Base-by-base conservation (phyloP, 2,329 filamentous ascomycete genomes). In the Conoideocrella luteorostrata region DNA sequence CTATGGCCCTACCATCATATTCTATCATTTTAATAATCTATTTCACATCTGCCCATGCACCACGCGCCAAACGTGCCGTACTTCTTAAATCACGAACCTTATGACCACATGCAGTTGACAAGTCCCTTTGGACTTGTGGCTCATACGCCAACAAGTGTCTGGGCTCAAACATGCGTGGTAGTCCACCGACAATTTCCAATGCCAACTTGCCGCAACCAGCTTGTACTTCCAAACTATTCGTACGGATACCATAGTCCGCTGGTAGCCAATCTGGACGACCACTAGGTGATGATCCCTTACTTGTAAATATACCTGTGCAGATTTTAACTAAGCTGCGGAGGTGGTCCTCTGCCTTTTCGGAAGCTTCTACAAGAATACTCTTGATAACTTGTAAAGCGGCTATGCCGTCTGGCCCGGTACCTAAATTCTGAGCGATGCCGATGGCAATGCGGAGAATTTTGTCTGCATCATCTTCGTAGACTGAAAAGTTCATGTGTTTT, bases 81-180 rank as follows among this genome's bases (percentile, higher is more conserved):
- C 64, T 69, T 37, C 77, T 66, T 35, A 79, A 65, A 47, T 75
- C 74, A 35, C 77, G 64, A 7, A 77, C 70, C 5, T 62, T 57
- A 49, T 80, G 75, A 2, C 76, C 77, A 39, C 75, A 77, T 1
- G 75, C 74, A 7, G 63, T 52, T 2, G 70, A 68, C 47, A 80
- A 53, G 41, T 74, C 66, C 4, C 71, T 63, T 47, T 70, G 63
- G 34, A 77, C 65, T 41, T 60, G 61, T 22, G 65, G 64, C 34
- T 66, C 66, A 49, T 70, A 65, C 0, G 69, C 61, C 39, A 75
- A 50, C 17, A 78, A 53, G 37, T 70, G 58, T 5, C 67, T 60
- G 10, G 70, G 62, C 46, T 78, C 75, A 49, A 72, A 75, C 50
- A 66, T 64, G 15, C 53, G 55, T 3, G 76, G 73, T 36, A 80